Base-by-base conservation (phyloP, 163 green algal species). In the Volvox carteri region DNA sequence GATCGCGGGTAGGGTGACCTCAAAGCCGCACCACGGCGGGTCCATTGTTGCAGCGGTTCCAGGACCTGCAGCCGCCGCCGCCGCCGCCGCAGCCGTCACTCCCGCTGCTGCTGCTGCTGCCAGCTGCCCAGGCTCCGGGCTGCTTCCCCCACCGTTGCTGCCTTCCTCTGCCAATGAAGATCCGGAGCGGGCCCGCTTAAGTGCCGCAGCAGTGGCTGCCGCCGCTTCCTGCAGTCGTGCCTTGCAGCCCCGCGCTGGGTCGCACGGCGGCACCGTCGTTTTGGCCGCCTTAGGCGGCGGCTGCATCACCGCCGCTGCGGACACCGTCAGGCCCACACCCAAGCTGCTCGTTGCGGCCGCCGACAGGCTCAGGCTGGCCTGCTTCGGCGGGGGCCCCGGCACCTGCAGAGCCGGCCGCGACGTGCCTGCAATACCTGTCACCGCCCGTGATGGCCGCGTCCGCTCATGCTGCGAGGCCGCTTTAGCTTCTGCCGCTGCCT, bases 21-120 rank as follows among this genome's bases (percentile, higher is more conserved):
- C 65, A 30, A 87, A 87, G 19, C 46, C 19, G 67, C 81, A 87
- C 81, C 81, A 87, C 25, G 11, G 42, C 18, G 78, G 39, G 0
- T 68, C 58, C 12, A 33, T 33, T 21, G 56, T 37, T 9, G 72
- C 39, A 21, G 65, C 30, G 7, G 30, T n/a, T 14, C 48, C 48
- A 58, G 12, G 60, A 72, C n/a, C 14, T 72, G 23, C 3, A 37
- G 60, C 7, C 73, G 67, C 33, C 67, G 67, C 33, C 8, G 35
- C 33, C 70, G 37, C 70, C 41, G 37, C 28, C 25, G 62, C n/a
- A n/a, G 4, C n/a, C n/a, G n/a, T n/a, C n/a, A n/a, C n/a, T n/a
- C n/a, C n/a, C n/a, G n/a, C n/a, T n/a, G n/a, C n/a, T n/a, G n/a
- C n/a, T n/a, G n/a, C n/a, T n/a, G n/a, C n/a, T n/a, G n/a, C n/a